Conservation (phyloP, 2,329 filamentous ascomycete species). For the Sporothrix inflata region DNA sequence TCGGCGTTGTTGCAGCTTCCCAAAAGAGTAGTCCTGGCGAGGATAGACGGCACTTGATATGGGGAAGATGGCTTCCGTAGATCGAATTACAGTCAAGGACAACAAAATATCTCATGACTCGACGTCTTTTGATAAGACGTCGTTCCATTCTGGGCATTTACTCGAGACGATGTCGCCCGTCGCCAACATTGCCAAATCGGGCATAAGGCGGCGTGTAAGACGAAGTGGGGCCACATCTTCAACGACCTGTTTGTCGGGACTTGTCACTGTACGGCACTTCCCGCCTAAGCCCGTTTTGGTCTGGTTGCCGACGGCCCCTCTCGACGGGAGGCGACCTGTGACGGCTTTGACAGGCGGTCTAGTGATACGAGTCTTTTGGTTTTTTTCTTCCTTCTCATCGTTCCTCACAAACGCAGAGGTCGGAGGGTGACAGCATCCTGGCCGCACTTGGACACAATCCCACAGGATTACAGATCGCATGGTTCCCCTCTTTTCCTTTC, state of each 20-base stretch:
- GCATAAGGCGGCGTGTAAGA: constrained; percentile 6
- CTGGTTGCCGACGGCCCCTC: constrained; percentile 22
- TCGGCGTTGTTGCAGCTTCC: not conserved
- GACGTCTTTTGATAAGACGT: not conserved
- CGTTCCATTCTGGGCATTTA: not conserved
- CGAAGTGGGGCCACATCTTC: not conserved
- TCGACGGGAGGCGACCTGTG: not conserved
- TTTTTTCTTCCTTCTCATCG: not conserved
- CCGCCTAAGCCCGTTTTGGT: constrained; percentile 21
- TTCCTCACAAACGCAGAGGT: not conserved
- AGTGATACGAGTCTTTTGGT: not conserved
- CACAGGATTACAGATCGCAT: not conserved
- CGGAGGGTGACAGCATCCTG: not conserved
- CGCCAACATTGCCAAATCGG: constrained; percentile 22
- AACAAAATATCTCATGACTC: not conserved
- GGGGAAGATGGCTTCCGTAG: not conserved
- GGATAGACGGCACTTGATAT: not conserved
- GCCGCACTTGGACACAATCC: not conserved
- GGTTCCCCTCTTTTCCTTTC: constrained; percentile 8
- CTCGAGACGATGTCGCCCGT: not conserved
- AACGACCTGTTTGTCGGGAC: not conserved
- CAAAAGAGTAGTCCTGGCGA: constrained; percentile 9
- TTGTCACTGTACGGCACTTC: not conserved
- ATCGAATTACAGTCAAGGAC: too few species aligned
- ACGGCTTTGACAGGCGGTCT: not conserved